phyloP scores from a whole-genome alignment of 352 stramenopile species.

The Elongisporangium anandrum region DNA sequence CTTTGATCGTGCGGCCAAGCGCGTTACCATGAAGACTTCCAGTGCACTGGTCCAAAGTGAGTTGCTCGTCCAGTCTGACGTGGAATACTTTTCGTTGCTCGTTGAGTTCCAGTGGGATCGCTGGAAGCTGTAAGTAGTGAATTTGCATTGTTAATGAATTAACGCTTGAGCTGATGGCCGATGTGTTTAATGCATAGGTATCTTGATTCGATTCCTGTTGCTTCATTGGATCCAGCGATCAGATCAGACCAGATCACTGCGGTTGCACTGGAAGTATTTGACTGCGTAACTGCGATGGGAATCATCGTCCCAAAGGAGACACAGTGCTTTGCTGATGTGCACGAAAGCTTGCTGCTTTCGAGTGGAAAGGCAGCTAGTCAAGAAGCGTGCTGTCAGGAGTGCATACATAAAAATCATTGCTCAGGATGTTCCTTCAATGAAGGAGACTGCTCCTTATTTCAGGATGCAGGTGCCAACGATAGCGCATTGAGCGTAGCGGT shows the following conservation, averaged over 20 bases:
- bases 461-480: slow-evolving; percentile 10
- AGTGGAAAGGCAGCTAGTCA: slow-evolving; percentile 1
- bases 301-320: background rate
- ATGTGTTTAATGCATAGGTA: background rate
- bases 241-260: background rate
- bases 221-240: background rate
- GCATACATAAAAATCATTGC: slow-evolving; percentile 6
- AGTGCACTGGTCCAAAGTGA: background rate
- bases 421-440: slow-evolving; percentile 6
- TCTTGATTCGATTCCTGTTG: background rate
- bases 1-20: slow-evolving; percentile 6
- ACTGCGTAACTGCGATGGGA: slow-evolving; percentile 16
- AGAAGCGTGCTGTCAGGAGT: slow-evolving; percentile 11
- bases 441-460: slow-evolving; percentile 10
- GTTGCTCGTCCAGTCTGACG: slow-evolving; percentile 6
- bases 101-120: slow-evolving; percentile 10
- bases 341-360: slow-evolving; percentile 6
- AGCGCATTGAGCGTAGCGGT: background rate
- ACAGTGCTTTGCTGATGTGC: slow-evolving; percentile 4
- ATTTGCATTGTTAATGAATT: background rate
- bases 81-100: slow-evolving; percentile 10
- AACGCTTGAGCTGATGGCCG: no score
- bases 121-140: slow-evolving; percentile 12
- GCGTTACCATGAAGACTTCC: background rate
- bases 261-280: slow-evolving; percentile 7